Evolutionary conservation across 202 grass and related monocot genomes (phyloP), one percentile per base, ranked within the genome.

Genomic region (Cymbopogon flexuosus): DNA sequence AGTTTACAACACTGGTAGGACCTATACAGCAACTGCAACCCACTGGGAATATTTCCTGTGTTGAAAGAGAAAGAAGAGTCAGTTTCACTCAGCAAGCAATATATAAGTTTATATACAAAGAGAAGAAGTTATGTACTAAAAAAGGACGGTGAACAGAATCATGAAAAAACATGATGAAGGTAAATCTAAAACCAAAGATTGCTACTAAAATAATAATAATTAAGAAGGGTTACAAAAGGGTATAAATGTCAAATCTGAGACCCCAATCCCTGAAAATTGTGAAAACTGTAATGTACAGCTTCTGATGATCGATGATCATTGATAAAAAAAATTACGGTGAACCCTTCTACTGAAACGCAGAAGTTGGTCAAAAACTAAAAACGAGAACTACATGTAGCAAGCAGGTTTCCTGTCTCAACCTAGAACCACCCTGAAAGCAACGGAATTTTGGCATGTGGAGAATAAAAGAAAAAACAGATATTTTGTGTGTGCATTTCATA

Each of bases 41-140:
- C 43, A 57, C n/a, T 36, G 76, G 78, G 36, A 82, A 68, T 70
- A 79, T 45, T 76, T 83, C 76, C 86, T 88, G 83, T 8, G 1
- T 13, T 6, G n/a, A 60, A 73, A 80, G 37, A 21, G 83, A 85
- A 77, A 22, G 33, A 75, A 83, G 34, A 37, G 52, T 54, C 47
- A 69, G 54, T 49, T 21, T 67, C 49, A 54, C 51, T 68, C 41
- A 67, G 67, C 40, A 11, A 73, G 36, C 19, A 76, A 23, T 54
- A 66, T 23, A 77, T 61, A 8, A 80, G 24, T 56, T 73, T 56
- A n/a, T 31, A 39, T 15, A 72, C 6, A 34, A 54, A 36, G 11
- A 18, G 60, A 59, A 8, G 24, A 58, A 8, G 22, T 10, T 56
- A 56, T 33, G 24, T 52, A 62, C 16, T 66, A 75, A 13, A 6